Percentiles rank a stretch among this genome's conserved stretches.
phyloP scores from a whole-genome alignment of 495 filamentous ascomycete species.

The Aspergillus egyptiacus region DNA sequence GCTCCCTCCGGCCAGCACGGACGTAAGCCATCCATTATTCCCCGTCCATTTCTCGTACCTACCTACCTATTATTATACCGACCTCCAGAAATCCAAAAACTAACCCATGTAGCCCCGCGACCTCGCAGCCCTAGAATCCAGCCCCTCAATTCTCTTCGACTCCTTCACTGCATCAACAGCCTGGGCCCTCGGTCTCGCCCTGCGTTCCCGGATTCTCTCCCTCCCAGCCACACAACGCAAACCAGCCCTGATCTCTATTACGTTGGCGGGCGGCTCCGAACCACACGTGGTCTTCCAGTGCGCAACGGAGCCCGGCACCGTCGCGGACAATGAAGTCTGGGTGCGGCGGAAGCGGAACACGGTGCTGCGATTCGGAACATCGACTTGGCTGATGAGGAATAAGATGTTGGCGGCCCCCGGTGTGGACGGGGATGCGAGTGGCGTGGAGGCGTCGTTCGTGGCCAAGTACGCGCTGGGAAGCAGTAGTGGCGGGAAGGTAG shows the following conservation, averaged over 20 bases:
- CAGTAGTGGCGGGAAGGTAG: constrained; percentile 36
- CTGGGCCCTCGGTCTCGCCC: constrained; percentile 57
- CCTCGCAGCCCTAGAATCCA: constrained; percentile 47
- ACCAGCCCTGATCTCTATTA: constrained; percentile 62
- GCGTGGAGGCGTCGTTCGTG: constrained; percentile 54
- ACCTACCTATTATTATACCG: background rate
- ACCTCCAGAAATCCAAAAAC: background rate
- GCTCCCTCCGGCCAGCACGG: constrained; percentile 33
- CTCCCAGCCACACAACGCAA: constrained; percentile 40
- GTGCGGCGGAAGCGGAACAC: constrained; percentile 59
- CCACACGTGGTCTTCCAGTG: constrained; percentile 57
- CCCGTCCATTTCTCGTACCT: too few relatives aligned
- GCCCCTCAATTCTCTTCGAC: constrained; percentile 46
- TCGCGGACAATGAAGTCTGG: constrained; percentile 58
- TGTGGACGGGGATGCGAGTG: constrained; percentile 18
- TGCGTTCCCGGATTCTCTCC: constrained; percentile 55
- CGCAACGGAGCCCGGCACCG: constrained; percentile 49
- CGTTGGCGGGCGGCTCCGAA: constrained; percentile 40
- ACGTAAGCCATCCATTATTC: constrained; percentile 31
- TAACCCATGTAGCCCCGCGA: constrained; percentile 31
- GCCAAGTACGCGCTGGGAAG: constrained; percentile 48
- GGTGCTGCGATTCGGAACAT: constrained; percentile 62
- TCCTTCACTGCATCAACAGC: constrained; percentile 62
- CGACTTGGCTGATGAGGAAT: constrained; percentile 59
- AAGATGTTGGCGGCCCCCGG: constrained; percentile 46